These are phyloP conservation scores for Blakeslea trispora DNA, from an alignment of 371 early-diverging fungal genomes.

Conservation along the genomic window DNA sequence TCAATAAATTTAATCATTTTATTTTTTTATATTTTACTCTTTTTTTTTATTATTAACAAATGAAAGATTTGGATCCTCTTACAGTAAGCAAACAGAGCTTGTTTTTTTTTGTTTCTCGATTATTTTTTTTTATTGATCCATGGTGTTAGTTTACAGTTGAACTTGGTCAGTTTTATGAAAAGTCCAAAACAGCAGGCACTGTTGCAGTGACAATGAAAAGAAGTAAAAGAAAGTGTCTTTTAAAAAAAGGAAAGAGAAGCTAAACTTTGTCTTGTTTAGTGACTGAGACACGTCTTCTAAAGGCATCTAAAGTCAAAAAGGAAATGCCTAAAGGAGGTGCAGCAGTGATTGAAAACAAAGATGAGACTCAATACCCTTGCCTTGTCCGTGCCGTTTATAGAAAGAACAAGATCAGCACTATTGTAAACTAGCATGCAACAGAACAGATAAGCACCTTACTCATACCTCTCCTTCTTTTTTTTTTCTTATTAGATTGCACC, in stretches of 20 bases:
- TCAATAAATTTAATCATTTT: background rate
- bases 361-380: slow-evolving; percentile 37
- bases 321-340: slow-evolving; percentile 38
- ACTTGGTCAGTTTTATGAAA: slow-evolving; percentile 48
- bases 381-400: slow-evolving; percentile 44
- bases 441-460: no score
- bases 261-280: slow-evolving; percentile 21
- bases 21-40: slow-evolving; percentile 8
- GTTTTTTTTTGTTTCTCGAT: no score
- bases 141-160: slow-evolving; percentile 52
- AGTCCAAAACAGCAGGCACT: slow-evolving; percentile 39
- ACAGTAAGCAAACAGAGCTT: slow-evolving; percentile 36
- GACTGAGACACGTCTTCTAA: slow-evolving; percentile 34
- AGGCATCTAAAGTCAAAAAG: slow-evolving; percentile 32
- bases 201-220: slow-evolving; percentile 53
- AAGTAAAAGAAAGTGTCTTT: no score
- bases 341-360: slow-evolving; percentile 17
- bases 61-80: slow-evolving; percentile 46
- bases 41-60: slow-evolving; percentile 9
- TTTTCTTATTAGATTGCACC: slow-evolving; percentile 31
- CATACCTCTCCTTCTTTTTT: no score
- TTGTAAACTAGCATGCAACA: slow-evolving; percentile 38
- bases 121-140: no score
- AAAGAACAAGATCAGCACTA: slow-evolving; percentile 45
- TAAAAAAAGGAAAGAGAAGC: no score